Base-by-base conservation (phyloP, 257 asterid genomes). In the Parsonsia alboflavescens region DNA sequence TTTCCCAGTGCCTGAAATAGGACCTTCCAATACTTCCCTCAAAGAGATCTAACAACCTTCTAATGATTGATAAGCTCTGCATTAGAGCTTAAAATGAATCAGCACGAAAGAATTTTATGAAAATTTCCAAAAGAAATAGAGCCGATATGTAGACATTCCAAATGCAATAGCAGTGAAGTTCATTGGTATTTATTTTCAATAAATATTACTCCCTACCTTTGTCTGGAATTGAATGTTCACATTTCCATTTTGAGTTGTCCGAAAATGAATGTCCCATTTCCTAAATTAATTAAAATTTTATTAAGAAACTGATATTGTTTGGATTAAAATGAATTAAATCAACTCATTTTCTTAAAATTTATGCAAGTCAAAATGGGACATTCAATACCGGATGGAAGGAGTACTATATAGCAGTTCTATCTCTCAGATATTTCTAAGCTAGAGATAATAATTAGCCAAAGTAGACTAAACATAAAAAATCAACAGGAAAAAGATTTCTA, bases 51-150 rank as follows among this genome's bases (percentile, higher is more conserved):
- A 95, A 78, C 87, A 95, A 74, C 80, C 88, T 90, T 85, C 82
- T 95, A 66, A 85, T 80, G 78, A 89, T 48, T 70, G 90, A 87
- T 77, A 95, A 88, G 88, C 96, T 84, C 99, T 95, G 98, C 79
- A 79, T 53, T 64, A 72, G 70, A 80, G 75, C 79, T 49, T 44
- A 70, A 11, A 73, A 50, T 72, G 41, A 10, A 69, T 72, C 66
- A 70, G 69, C 39, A 26, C 70, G 30, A 52, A 45, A 64, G 12
- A 2, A 11, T 39, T 39, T 64, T 39, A 39, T 39, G 50, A 39
- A 36, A 19, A 19, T 52, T 33, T 52, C 33, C 45, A 69, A 44
- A 19, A 21, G 15, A 19, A 69, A 48, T 7, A 50, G 28, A 46
- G 10, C 63, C 7, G 4, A 53, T 21, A 16, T 15, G 7, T 21